phyloP scores from a whole-genome alignment of 2,329 filamentous ascomycete genomes.

The Penicillium sp. region DNA sequence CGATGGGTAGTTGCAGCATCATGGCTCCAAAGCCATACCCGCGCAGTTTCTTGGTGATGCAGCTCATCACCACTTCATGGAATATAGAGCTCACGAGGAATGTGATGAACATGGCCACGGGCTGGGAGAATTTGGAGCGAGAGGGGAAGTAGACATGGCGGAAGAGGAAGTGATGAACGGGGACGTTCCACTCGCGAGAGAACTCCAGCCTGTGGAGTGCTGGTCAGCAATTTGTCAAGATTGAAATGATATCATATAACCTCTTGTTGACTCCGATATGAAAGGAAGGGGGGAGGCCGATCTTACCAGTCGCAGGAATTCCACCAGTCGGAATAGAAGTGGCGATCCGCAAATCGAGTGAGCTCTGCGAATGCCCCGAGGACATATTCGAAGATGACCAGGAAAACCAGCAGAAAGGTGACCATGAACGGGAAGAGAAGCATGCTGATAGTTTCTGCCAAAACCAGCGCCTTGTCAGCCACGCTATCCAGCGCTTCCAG shows the following conservation, averaged over 20 bases:
- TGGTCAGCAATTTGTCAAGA: neutral
- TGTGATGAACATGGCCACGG: constrained; percentile 77
- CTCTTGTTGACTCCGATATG: no score
- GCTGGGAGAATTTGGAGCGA: constrained; percentile 66
- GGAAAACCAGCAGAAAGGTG: constrained; percentile 88
- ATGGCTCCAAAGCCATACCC: constrained; percentile 92
- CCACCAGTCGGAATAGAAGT: constrained; percentile 80
- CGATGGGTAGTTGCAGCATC: constrained; percentile 94
- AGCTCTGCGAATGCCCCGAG: constrained; percentile 93
- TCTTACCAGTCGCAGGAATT: constrained; percentile 50
- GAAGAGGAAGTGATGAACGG: constrained; percentile 90
- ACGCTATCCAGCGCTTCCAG: constrained; percentile 45
- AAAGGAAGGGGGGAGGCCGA: neutral
- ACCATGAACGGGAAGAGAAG: constrained; percentile 97
- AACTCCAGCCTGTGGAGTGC: constrained; percentile 68
- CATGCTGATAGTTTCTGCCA: constrained; percentile 84
- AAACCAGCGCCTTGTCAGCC: constrained; percentile 67
- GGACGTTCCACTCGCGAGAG: constrained; percentile 94
- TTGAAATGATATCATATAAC: neutral
- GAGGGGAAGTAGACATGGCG: constrained; percentile 89
- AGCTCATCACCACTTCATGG: constrained; percentile 95
- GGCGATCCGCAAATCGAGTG: constrained; percentile 84
- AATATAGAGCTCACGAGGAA: constrained; percentile 85
- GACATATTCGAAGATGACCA: constrained; percentile 97
- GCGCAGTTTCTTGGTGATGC: constrained; percentile 92